phyloP scores from a whole-genome alignment of 2,329 filamentous ascomycete species.

The Boeremia exigua region DNA sequence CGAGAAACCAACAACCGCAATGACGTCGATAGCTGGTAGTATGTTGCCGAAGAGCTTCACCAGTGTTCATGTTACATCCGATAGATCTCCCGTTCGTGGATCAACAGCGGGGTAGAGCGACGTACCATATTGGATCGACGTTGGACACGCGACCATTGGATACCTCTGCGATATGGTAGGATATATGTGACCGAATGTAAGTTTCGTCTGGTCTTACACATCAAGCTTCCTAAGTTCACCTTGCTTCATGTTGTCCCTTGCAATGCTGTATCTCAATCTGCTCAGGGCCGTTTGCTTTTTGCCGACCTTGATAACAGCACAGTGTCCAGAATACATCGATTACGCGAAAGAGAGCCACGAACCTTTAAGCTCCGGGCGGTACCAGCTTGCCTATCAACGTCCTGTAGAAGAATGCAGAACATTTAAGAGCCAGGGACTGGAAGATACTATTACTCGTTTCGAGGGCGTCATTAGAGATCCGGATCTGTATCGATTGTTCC shows the following conservation, averaged over 20 bases:
- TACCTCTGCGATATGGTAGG: conserved; percentile 1
- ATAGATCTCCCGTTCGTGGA: conserved; percentile 22
- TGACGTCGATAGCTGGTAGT: conserved; percentile 28
- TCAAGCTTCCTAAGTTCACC: neutral
- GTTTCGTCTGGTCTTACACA: neutral
- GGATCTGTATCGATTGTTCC: conserved; percentile 73
- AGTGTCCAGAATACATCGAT: conserved; percentile 54
- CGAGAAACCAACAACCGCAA: conserved; percentile 8
- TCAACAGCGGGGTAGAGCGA: conserved; percentile 42
- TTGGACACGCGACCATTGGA: conserved; percentile 6
- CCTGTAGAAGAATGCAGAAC: conserved; percentile 54
- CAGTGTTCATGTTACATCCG: conserved; percentile 32
- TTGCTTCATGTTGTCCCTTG: conserved; percentile 2
- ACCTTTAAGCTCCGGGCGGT: conserved; percentile 53
- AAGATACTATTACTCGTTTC: conserved; percentile 47
- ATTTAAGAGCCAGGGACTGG: conserved; percentile 54
- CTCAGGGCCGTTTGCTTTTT: conserved; percentile 22
- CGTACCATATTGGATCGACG: conserved; percentile 25
- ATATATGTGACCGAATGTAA: conserved; percentile 5
- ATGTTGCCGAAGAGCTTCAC: conserved; percentile 27
- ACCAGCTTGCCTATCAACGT: conserved; percentile 55
- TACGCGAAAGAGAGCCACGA: conserved; percentile 51
- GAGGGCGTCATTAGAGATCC: conserved; percentile 53
- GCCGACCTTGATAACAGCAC: conserved; percentile 36
- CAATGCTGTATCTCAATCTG: conserved; percentile 32